Percentiles rank a stretch among this genome's conserved stretches.
phyloP scores from a whole-genome alignment of 352 stramenopile species.

The Phytopythium oedochilum region DNA sequence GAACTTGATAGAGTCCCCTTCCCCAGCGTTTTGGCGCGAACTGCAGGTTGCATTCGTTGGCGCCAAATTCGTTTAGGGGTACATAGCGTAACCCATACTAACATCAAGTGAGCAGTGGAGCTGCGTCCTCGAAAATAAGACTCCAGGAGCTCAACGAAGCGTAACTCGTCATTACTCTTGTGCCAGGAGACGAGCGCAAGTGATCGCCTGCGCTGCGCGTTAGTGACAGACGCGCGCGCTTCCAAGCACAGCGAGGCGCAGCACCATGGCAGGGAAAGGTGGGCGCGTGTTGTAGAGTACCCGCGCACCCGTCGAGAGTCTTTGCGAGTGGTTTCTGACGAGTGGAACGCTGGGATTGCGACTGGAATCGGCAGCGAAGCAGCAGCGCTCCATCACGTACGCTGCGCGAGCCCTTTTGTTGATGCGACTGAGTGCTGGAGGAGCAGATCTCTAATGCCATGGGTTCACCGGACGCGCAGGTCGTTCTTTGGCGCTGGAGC shows the following conservation, averaged over 20 bases:
- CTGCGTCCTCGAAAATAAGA: not conserved
- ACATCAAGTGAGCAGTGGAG: no score
- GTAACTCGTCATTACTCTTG: conserved; percentile 4
- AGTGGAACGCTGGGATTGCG: not conserved
- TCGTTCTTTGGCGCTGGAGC: conserved; percentile 51
- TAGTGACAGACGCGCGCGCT: not conserved
- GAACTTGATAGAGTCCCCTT: no score
- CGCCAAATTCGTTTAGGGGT: not conserved
- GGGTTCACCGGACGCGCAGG: conserved; percentile 5
- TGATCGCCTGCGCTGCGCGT: no score
- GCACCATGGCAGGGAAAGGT: conserved; percentile 29
- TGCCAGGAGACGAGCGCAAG: no score
- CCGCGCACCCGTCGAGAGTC: no score
- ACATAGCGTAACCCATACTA: no score
- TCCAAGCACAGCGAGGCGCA: not conserved
- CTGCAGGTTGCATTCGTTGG: not conserved
- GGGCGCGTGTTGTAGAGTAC: not conserved
- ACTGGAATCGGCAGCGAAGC: conserved; percentile 8
- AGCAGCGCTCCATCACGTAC: conserved; percentile 70
- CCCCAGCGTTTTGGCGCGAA: conserved; percentile 4
- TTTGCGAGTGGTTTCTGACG: not conserved
- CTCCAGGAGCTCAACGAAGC: no score
- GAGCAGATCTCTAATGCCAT: not conserved
- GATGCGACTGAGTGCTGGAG: no score
- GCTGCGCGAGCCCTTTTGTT: conserved; percentile 8